Evolutionary conservation across 179 eudicot genomes (phyloP), one percentile per base, ranked within the genome.

Genomic region (Spinacia oleracea): DNA sequence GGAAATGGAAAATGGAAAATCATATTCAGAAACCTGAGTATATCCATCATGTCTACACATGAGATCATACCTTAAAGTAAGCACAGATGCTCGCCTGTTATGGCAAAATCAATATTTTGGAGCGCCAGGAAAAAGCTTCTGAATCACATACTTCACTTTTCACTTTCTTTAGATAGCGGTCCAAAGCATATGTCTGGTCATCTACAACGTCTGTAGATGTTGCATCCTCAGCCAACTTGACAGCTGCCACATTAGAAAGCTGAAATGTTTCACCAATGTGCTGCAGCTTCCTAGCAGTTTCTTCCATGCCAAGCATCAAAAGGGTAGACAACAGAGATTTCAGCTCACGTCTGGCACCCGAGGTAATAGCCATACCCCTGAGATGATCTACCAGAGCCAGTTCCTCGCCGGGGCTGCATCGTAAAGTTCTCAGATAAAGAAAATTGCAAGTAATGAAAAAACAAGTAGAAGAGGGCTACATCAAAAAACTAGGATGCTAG

Each of bases 341-440:
- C 68, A 96, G 88, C 84, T 96, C 98, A 20, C 55, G 76, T 81
- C 82, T 88, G 81, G 98, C 91, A 60, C 91, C 92, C 23, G 83
- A 81, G 32, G 88, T 80, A 71, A 91, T 74, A 79, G 92, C 84
- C 98, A 96, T 96, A 64, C 96, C 92, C 88, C 87, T 93, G 80
- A 96, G 76, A 86, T 96, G 99, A 66, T 93, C 98, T 42, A 96
- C 91, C 58, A 96, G 83, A 84, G 96, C 99, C 87, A 89, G 87
- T 83, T 96, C 99, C 82, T 96, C 99, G 56, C 84, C 97, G 75
- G 97, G 93, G 81, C 99, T 96, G 84, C 71, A 89, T 73, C 80
- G 78, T 40, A 43, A 66, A 66, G 64, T 70, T 31, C 51, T 5
- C 14, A 51, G 42, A 81, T 60, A 14, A 69, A 40, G 70, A 58